These are phyloP conservation scores for Lasiodiplodia sp. DNA, from an alignment of 2,329 filamentous ascomycete species.

Conservation along the genomic window DNA sequence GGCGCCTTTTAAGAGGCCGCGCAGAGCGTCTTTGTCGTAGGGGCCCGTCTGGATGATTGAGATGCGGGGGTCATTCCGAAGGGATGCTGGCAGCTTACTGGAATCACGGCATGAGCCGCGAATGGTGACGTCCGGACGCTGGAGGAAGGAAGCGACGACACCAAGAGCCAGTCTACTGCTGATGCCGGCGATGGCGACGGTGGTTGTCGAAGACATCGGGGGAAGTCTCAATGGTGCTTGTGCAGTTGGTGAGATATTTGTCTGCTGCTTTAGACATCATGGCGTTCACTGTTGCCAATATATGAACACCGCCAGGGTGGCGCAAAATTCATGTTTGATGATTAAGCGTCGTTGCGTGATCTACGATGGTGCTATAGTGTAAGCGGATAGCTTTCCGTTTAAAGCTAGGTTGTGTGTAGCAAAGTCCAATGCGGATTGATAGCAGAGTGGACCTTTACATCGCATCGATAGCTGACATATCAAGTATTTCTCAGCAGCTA, in stretches of 20 bases:
- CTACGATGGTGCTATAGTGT: no score
- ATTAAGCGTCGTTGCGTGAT: no score
- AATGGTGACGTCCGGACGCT: neutral
- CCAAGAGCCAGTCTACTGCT: neutral
- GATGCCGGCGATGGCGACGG: constrained; percentile 1
- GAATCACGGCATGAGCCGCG: neutral
- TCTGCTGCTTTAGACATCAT: no score
- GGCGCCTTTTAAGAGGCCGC: neutral
- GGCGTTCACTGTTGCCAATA: no score
- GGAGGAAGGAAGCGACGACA: neutral
- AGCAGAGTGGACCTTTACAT: no score
- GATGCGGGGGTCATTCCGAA: neutral
- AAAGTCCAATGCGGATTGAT: no score
- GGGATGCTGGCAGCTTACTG: neutral
- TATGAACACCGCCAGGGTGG: no score
- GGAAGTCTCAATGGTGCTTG: neutral
- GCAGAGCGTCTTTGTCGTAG: neutral
- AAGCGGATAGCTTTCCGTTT: no score
- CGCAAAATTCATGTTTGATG: no score
- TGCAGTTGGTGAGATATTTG: neutral
- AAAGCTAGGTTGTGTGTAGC: no score
- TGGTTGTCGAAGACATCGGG: neutral
- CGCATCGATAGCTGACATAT: no score
- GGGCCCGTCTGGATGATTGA: neutral
- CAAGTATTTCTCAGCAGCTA: no score